Evolutionary conservation across 78 protist genomes (phyloP), one percentile per base, ranked within the genome.

Genomic region (Dictyostelium brefeldianum): DNA sequence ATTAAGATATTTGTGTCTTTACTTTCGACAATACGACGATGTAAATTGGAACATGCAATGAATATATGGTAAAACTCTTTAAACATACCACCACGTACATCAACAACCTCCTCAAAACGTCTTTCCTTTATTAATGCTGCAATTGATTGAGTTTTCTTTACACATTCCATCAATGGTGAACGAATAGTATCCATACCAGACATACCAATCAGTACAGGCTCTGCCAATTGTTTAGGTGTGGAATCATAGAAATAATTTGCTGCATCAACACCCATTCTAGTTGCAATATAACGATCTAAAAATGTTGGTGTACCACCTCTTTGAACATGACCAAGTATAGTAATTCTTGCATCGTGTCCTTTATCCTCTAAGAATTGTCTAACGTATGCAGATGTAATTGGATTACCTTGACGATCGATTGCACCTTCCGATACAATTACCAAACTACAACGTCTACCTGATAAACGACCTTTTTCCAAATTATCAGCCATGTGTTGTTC

Each of bases 261-360:
- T n/a, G 95, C 96, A 12, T 89, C 82, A 17, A 93, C 59, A 36
- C 81, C 94, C 95, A 57, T 83, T 64, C 74, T 57, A 46, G 85
- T 80, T 0, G 95, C 73, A 22, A 95, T 57, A 43, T 94, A 65
- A 27, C 98, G 92, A 78, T 97, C 98, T 36, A 62, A 92, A 57
- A 81, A 91, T 20, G 97, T 65, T 47, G 98, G 96, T 6, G 25
- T 41, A 51, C 98, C 98, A 41, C 98, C 98, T 43, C 98, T 75
- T 79, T 97, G 98, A 9, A 95, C 97, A 78, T 97, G 98, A 20
- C 98, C 98, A 8, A 97, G 94, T 9, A 89, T 91, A 7, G 98
- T 96, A 57, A 96, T 79, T 29, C 98, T 78, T 5, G 97, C 95
- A 64, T 94, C 98, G 25, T 83, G 83, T 3, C 80, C 81, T 46